Evolutionary conservation across 2,329 filamentous ascomycete species (phyloP).

Genomic region (Aschersonia sp.): DNA sequence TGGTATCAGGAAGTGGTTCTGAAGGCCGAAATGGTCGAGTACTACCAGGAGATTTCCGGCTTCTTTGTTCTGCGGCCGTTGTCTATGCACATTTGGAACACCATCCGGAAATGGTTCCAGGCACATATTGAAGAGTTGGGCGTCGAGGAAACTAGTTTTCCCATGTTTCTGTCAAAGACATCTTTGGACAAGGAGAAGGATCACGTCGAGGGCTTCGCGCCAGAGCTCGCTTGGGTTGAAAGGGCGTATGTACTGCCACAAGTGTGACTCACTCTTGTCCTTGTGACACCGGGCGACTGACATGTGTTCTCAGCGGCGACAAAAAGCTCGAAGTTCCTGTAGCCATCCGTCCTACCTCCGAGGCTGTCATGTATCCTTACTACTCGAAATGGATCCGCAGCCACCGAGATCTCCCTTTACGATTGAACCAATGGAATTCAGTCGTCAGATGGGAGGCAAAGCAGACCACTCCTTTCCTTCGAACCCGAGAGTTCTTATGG

Average conservation of each 20-base stretch:
- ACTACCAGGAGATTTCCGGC: constrained; percentile 86
- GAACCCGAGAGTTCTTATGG: constrained; percentile 93
- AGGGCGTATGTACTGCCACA: constrained; percentile 44
- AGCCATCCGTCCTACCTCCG: constrained; percentile 53
- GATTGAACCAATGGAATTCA: constrained; percentile 97
- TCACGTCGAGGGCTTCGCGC: constrained; percentile 96
- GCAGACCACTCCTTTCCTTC: constrained; percentile 73
- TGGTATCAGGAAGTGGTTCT: constrained; percentile 98
- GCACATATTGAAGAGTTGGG: constrained; percentile 76
- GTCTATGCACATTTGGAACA: constrained; percentile 53
- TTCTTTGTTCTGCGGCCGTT: constrained; percentile 82
- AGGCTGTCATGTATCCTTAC: constrained; percentile 87
- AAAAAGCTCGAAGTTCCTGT: constrained; percentile 77
- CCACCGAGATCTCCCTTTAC: constrained; percentile 85
- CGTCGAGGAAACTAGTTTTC: constrained; percentile 93
- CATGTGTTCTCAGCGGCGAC: constrained; percentile 52
- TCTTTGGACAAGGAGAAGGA: constrained; percentile 83
- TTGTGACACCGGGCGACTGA: not conserved
- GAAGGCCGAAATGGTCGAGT: constrained; percentile 95
- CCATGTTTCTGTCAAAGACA: constrained; percentile 86
- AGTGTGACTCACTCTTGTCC: not conserved
- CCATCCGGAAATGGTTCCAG: constrained; percentile 53
- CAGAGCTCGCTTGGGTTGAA: constrained; percentile 80
- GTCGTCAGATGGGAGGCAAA: constrained; percentile 93
- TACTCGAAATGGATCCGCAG: constrained; percentile 95